Conservation (phyloP, 1,284 basidiomycete species). For the Leccinum fallax region DNA sequence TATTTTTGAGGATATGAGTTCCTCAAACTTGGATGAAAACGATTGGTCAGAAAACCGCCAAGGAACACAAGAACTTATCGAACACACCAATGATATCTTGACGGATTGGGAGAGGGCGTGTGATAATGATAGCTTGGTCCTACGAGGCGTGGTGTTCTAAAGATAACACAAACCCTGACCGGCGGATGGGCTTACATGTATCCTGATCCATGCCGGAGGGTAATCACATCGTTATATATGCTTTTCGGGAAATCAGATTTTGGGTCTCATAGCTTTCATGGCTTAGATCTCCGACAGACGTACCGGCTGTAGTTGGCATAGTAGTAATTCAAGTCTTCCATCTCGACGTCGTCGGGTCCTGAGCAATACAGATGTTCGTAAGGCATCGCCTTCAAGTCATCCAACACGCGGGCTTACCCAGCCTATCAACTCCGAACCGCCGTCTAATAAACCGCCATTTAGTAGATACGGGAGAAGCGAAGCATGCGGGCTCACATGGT, state of each 20-base stretch:
- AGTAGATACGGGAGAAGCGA: constrained; percentile 5
- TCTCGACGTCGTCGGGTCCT: constrained; percentile 86
- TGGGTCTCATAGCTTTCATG: constrained; percentile 1
- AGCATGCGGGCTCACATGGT: constrained; percentile 67
- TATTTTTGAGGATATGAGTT: constrained; percentile 90
- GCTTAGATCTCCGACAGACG: constrained; percentile 14
- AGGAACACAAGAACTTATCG: constrained; percentile 19
- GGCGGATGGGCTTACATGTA: constrained; percentile 74
- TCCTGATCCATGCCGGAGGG: constrained; percentile 89
- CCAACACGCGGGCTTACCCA: constrained; percentile 50
- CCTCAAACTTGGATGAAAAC: constrained; percentile 72
- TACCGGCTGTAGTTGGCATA: constrained; percentile 95
- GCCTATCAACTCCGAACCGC: constrained; percentile 89
- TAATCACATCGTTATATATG: constrained; percentile 99
- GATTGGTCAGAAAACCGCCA: neutral
- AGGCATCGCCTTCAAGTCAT: constrained; percentile 4
- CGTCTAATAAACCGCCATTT: constrained; percentile 54
- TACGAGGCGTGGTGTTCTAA: constrained; percentile 37
- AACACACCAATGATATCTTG: constrained; percentile 84
- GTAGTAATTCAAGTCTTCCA: constrained; percentile 97
- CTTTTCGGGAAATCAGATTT: constrained; percentile 41
- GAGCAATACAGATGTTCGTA: constrained; percentile 10
- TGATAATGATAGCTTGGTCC: constrained; percentile 94
- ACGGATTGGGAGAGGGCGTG: constrained; percentile 96
- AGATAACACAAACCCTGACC: constrained; percentile 17